phyloP scores from a whole-genome alignment of 176 grass and related monocot species.

The Avena insularis region DNA sequence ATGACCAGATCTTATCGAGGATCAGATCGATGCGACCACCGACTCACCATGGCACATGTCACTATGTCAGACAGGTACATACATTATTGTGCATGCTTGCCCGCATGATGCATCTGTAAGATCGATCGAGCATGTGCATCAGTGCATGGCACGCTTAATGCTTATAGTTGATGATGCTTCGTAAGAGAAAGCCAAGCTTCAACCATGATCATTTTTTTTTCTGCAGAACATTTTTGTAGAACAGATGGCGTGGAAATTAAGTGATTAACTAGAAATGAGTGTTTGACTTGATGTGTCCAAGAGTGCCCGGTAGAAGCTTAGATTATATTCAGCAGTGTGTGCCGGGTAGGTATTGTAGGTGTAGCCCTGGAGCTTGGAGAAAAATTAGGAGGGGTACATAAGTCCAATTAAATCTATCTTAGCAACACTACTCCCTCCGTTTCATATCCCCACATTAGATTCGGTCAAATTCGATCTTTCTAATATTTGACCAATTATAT shows the following conservation, averaged over 20 bases:
- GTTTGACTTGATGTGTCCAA: too few relatives aligned
- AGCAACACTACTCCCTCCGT: too few relatives aligned
- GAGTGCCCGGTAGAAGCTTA: too few relatives aligned
- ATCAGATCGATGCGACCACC: slow-evolving; percentile 21
- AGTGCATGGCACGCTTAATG: not conserved
- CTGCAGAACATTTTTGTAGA: not conserved
- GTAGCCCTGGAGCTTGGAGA: too few relatives aligned
- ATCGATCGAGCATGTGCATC: not conserved
- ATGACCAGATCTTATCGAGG: slow-evolving; percentile 43
- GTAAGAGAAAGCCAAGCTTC: not conserved
- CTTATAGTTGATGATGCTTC: not conserved
- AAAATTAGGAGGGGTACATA: too few relatives aligned
- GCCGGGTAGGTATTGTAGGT: too few relatives aligned
- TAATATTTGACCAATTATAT: too few relatives aligned
- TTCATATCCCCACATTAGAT: too few relatives aligned
- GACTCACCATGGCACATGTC: not conserved
- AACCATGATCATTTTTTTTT: not conserved
- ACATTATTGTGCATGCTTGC: slow-evolving; percentile 27
- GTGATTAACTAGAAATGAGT: too few relatives aligned
- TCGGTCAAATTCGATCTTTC: too few relatives aligned
- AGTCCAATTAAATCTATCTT: too few relatives aligned
- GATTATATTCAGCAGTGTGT: too few relatives aligned
- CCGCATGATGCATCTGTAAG: not conserved
- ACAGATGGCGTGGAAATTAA: not conserved
- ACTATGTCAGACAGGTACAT: slow-evolving; percentile 33